Percentiles rank a stretch among this genome's conserved stretches.
phyloP scores from a whole-genome alignment of 306 rosid genomes.

The Comarum palustre region DNA sequence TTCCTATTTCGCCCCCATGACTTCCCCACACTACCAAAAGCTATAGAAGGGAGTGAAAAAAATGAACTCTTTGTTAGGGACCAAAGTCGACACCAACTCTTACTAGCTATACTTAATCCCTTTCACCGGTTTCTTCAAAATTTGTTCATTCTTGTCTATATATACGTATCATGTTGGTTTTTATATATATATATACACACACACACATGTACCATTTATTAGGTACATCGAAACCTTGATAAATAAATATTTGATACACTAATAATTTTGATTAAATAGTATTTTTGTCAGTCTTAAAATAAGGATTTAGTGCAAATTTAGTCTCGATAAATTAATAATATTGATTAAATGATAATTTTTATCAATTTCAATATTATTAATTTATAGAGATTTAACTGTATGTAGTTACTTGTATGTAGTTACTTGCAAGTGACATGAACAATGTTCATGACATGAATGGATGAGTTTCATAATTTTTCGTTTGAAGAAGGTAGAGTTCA shows the following conservation, averaged over 20 bases:
- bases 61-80: background rate
- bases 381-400: no score
- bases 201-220: background rate
- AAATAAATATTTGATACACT: no score
- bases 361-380: no score
- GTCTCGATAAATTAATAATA: no score
- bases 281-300: no score
- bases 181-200: background rate
- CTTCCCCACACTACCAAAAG: constrained; percentile 2
- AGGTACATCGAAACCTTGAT: no score
- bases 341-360: no score
- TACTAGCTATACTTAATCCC: constrained; percentile 2
- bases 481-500: background rate
- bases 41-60: constrained; percentile 1
- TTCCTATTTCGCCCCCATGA: background rate
- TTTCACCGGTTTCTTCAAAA: constrained; percentile 12
- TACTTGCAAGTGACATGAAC: background rate
- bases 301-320: no score
- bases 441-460: background rate
- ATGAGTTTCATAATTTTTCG: background rate
- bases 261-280: no score
- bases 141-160: background rate
- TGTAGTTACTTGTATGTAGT: no score
- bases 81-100: background rate
- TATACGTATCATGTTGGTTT: background rate